phyloP scores from a whole-genome alignment of 257 asterid genomes.

The Plantago ovata region DNA sequence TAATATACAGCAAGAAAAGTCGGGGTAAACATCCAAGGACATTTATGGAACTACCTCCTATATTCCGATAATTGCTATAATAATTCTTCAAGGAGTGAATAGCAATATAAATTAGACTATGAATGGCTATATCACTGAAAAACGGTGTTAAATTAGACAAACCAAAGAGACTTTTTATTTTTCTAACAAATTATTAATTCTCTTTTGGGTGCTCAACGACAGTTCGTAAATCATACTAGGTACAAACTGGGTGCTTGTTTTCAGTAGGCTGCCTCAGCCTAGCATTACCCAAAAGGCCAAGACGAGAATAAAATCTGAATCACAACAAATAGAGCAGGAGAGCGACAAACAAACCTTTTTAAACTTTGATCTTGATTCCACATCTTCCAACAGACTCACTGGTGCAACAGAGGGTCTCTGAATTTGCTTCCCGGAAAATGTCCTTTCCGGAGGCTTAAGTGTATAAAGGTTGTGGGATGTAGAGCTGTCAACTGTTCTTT shows the following conservation, averaged over 20 bases:
- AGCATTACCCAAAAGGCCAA: background rate
- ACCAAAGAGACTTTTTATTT: no score
- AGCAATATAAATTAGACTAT: no score
- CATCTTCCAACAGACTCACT: conserved; percentile 43
- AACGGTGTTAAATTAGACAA: no score
- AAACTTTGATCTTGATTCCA: conserved; percentile 42
- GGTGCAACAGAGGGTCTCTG: conserved; percentile 41
- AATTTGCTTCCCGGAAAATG: conserved; percentile 77
- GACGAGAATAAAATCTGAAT: background rate
- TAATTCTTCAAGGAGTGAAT: no score
- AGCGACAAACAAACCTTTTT: conserved; percentile 64
- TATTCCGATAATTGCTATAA: no score
- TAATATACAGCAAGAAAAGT: background rate
- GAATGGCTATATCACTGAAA: no score
- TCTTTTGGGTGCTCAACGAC: no score
- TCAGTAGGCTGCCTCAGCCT: background rate
- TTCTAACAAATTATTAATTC: no score
- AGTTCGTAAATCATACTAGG: no score
- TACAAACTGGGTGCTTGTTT: background rate
- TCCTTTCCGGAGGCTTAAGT: conserved; percentile 46
- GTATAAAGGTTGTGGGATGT: conserved; percentile 51
- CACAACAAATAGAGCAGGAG: conserved; percentile 10
- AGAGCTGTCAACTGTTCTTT: conserved; percentile 70
- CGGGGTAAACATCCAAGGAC: background rate
- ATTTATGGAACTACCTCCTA: no score